Percentiles rank a stretch among this genome's conserved stretches.
Evolutionary conservation across 169 alveolate genomes (phyloP).

Genomic region (Eimeria necatrix): DNA sequence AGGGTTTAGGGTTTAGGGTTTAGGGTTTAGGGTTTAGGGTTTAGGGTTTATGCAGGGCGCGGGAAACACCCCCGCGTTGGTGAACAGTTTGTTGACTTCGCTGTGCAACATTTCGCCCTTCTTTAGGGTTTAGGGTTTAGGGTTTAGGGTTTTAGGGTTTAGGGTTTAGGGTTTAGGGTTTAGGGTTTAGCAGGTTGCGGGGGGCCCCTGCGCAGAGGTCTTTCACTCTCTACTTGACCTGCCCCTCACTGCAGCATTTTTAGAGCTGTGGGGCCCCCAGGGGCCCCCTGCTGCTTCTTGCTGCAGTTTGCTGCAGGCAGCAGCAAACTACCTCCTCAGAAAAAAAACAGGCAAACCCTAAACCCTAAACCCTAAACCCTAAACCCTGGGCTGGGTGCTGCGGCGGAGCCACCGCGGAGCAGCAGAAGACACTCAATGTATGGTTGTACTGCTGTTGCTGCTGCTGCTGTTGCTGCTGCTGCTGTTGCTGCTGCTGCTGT

Average conservation of each 20-base stretch:
- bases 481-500: constrained; percentile 56
- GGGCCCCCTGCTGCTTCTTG: constrained; percentile 22
- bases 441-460: constrained; percentile 31
- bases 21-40: constrained; percentile 22
- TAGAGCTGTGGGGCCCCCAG: constrained; percentile 8
- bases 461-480: constrained; percentile 51
- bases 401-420: no score
- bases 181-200: no score
- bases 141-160: no score
- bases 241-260: constrained; percentile 47
- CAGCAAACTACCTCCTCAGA: neutral
- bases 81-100: no score
- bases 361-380: constrained; percentile 20
- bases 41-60: neutral
- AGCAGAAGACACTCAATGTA: no score
- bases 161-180: neutral
- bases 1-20: neutral
- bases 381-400: neutral
- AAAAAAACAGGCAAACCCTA: neutral
- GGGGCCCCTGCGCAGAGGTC: constrained; percentile 5
- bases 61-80: no score
- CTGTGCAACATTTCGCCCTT: no score
- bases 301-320: neutral
- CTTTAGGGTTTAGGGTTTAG: no score
- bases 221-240: constrained; percentile 43